Conservation (phyloP, 345 rosid species). For the Bruguiera gymnorhiza region DNA sequence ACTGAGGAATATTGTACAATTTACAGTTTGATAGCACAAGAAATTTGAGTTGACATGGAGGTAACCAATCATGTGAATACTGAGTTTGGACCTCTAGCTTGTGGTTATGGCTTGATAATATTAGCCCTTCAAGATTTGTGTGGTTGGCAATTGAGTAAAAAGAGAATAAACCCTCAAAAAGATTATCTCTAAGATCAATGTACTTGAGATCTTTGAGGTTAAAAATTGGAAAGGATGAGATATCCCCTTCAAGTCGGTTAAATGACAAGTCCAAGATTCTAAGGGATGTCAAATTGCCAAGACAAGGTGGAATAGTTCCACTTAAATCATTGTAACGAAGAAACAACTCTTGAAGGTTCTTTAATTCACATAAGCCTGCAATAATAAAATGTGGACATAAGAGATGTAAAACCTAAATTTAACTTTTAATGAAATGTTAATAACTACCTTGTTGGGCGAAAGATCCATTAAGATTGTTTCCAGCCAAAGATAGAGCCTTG, state of each 20-base stretch:
- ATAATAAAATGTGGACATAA: neutral
- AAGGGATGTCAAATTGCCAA: neutral
- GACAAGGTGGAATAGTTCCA: neutral
- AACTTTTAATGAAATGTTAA: too few relatives aligned
- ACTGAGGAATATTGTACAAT: neutral
- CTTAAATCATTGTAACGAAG: neutral
- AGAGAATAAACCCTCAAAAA: too few relatives aligned
- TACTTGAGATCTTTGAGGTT: neutral
- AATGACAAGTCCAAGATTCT: too few relatives aligned
- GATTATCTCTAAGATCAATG: neutral
- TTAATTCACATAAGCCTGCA: slow-evolving; percentile 3
- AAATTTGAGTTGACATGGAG: neutral
- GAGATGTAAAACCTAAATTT: too few relatives aligned
- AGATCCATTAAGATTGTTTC: too few relatives aligned
- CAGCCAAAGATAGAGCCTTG: too few relatives aligned
- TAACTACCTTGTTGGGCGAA: too few relatives aligned
- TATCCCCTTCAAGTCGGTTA: neutral
- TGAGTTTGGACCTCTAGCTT: too few relatives aligned
- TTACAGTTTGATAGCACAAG: neutral
- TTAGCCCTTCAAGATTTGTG: too few relatives aligned
- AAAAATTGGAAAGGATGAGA: neutral
- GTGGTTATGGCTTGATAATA: too few relatives aligned
- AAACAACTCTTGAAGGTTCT: neutral
- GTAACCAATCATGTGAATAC: too few relatives aligned
- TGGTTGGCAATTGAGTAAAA: too few relatives aligned